A percentile compares a stretch with the other conserved stretches of the same genome.
These are phyloP conservation scores for Fusarium udum DNA, from an alignment of 2,329 filamentous ascomycete species.

Conservation along the genomic window DNA sequence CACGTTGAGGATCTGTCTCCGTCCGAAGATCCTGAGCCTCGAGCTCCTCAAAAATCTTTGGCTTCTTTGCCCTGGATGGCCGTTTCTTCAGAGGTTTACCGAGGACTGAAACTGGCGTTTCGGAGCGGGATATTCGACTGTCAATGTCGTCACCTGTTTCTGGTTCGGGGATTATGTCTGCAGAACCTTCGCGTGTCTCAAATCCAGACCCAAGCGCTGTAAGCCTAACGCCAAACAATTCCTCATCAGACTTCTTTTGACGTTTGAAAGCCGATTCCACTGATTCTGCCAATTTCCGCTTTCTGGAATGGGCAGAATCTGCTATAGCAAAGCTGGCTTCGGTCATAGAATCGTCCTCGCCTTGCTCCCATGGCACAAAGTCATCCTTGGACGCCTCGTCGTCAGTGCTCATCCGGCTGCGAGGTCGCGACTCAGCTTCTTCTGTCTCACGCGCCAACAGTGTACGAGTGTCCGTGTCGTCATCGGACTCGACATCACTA, in stretches of 20 bases:
- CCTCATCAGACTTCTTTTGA: conserved; percentile 82
- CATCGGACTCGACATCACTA: conserved; percentile 86
- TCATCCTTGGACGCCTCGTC: conserved; percentile 64
- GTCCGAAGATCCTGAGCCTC: conserved; percentile 68
- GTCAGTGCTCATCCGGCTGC: conserved; percentile 76
- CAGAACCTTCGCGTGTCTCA: conserved; percentile 57
- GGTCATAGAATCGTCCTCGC: conserved; percentile 74
- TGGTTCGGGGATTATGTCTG: conserved; percentile 61
- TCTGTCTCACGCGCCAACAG: conserved; percentile 79
- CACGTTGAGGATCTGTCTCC: conserved; percentile 54
- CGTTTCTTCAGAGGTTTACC: conserved; percentile 67
- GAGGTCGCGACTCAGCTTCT: conserved; percentile 82
- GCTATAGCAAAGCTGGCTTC: conserved; percentile 75
- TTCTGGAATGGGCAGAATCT: conserved; percentile 66
- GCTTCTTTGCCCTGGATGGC: conserved; percentile 70
- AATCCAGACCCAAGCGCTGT: conserved; percentile 62
- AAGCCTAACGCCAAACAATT: conserved; percentile 74
- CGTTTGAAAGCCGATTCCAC: conserved; percentile 78
- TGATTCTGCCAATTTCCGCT: conserved; percentile 76
- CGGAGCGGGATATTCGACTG: conserved; percentile 55
- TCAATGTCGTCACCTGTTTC: conserved; percentile 55
- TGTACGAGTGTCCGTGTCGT: conserved; percentile 71
- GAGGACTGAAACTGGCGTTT: conserved; percentile 55
- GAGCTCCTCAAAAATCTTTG: conserved; percentile 78
- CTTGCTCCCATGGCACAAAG: conserved; percentile 57